Evolutionary conservation across 805 yeast species (phyloP).

Genomic region (Candida michaelii): DNA sequence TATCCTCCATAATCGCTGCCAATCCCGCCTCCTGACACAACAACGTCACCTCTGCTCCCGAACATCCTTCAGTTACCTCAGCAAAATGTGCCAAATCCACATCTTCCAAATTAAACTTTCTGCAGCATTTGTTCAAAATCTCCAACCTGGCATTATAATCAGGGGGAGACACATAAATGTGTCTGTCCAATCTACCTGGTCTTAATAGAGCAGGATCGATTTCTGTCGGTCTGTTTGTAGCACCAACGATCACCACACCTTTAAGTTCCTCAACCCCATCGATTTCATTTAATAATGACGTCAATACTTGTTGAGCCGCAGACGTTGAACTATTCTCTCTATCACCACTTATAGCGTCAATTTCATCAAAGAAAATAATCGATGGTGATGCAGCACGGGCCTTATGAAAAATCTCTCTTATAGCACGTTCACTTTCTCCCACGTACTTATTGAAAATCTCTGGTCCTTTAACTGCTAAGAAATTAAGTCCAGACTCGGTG

Average conservation of each 20-base stretch:
- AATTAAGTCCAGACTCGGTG: conserved; percentile 91
- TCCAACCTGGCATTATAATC: conserved; percentile 76
- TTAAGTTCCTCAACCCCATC: conserved; percentile 96
- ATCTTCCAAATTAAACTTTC: conserved; percentile 56
- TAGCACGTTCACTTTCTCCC: conserved; percentile 91
- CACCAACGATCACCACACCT: conserved; percentile 93
- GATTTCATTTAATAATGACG: conserved; percentile 88
- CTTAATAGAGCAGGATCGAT: conserved; percentile 91
- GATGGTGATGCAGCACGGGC: conserved; percentile 96
- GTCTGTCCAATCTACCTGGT: conserved; percentile 94
- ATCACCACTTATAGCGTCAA: conserved; percentile 86
- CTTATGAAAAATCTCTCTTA: conserved; percentile 88
- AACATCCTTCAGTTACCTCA: conserved; percentile 76
- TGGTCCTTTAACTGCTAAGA: conserved; percentile 95
- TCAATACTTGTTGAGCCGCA: conserved; percentile 80
- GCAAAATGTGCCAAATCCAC: conserved; percentile 58
- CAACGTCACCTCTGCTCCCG: conserved; percentile 94
- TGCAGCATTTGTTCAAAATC: conserved; percentile 69
- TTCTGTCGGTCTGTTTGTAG: conserved; percentile 92
- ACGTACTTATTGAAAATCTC: conserved; percentile 93
- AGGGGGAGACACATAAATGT: conserved; percentile 91
- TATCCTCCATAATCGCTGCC: conserved; percentile 84
- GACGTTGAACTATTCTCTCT: conserved; percentile 63
- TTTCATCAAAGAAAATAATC: conserved; percentile 93
- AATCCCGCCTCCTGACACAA: conserved; percentile 95